Evolutionary conservation across 2,329 filamentous ascomycete genomes (phyloP), one percentile per base, ranked within the genome.

Genomic region (Phialophora verrucosa): DNA sequence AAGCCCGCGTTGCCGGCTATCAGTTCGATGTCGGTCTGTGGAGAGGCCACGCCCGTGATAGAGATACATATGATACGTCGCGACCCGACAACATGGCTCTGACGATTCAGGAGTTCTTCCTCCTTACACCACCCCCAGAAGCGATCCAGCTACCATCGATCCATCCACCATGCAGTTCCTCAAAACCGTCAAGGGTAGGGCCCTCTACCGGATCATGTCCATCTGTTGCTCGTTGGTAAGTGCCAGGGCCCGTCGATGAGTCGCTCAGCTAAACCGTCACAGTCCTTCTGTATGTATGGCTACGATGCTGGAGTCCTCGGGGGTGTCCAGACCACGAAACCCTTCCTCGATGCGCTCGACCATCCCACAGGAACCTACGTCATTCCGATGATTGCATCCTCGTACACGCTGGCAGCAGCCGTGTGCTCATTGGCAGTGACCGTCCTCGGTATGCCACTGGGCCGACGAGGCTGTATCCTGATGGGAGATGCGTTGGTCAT

Each of bases 281-380:
- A 69, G 66, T 66, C 74, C 32, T 77, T 77, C 70, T 72, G 76
- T 64, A 74, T 76, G 67, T 78, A 74, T 58, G 76, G 75, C 14
- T 78, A 76, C 71, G 76, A 78, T 67, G 76, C 76, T 11, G 76
- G 76, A 63, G 76, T 78, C 8, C 66, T 78, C 5, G 76, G 75
- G 42, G 75, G 76, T 53, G 71, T 77, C 8, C 70, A 76, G 14
- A 69, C 71, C 57, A 76, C 74, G 1, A 63, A 67, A 4, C 69
- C 72, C n/a, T 77, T 77, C 66, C 75, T 76, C 63, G 71, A 69
- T 32, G 74, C 75, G 47, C 75, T 77, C 66, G 70, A 31, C 67
- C 61, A 70, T 47, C 68, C 68, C 0, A 70, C 68, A 1, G 68
- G 68, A 12, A 66, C 63, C 10, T 69, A 68, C 31, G 62, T 68